Conservation (phyloP, 345 rosid species). For the Turritis glabra region DNA sequence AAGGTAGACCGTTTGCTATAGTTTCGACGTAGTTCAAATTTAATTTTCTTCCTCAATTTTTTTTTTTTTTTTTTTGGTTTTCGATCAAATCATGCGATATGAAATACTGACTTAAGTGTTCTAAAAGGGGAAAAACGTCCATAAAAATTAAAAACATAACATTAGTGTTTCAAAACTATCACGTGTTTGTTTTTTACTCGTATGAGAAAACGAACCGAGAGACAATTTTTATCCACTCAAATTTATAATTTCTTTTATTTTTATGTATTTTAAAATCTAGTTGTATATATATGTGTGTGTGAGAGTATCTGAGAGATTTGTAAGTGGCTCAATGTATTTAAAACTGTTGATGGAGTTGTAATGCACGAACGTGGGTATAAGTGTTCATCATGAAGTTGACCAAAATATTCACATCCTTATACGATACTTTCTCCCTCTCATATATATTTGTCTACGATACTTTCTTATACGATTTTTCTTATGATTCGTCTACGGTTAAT, state of each 20-base stretch:
- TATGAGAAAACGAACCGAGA: not conserved
- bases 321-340: not conserved
- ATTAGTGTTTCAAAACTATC: no score
- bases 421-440: constrained; percentile 2
- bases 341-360: constrained; percentile 9
- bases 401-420: constrained; percentile 27
- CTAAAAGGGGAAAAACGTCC: no score
- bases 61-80: no score
- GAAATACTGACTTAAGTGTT: no score
- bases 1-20: not conserved
- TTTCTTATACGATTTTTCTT: constrained; percentile 17
- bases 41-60: not conserved
- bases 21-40: not conserved
- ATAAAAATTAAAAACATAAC: no score
- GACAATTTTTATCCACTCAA: not conserved
- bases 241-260: not conserved
- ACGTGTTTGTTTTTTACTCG: not conserved
- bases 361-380: constrained; percentile 33
- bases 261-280: not conserved
- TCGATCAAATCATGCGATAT: no score
- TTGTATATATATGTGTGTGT: not conserved
- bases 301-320: not conserved
- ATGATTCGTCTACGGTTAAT: constrained; percentile 12
- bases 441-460: constrained; percentile 8
- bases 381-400: constrained; percentile 34